phyloP scores from a whole-genome alignment of 257 asterid species.

The Pogostemon cablin region DNA sequence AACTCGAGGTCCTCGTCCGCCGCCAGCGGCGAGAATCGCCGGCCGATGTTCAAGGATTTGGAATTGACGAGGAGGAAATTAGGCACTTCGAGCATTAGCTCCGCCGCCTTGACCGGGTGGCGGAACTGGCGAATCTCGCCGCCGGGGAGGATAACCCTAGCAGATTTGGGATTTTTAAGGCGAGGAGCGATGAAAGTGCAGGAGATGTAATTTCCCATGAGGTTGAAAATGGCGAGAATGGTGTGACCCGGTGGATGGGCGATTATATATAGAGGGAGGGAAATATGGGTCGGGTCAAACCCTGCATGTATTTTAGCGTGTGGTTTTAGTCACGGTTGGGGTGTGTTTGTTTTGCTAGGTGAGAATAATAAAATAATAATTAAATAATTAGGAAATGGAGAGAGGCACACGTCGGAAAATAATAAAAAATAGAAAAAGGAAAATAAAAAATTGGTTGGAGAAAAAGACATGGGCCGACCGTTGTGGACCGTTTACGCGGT shows the following conservation, averaged over 20 bases:
- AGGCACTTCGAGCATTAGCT: conserved; percentile 72
- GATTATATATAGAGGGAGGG: neutral
- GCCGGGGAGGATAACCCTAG: conserved; percentile 61
- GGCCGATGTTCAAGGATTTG: conserved; percentile 46
- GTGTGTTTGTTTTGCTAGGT: no score
- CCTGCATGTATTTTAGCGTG: neutral
- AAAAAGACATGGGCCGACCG: conserved; percentile 30
- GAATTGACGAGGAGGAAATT: conserved; percentile 56
- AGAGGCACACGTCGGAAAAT: neutral
- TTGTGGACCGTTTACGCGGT: conserved; percentile 34
- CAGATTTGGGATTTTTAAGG: conserved; percentile 44
- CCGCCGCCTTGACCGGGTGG: conserved; percentile 67
- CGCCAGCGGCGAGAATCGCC: conserved; percentile 58
- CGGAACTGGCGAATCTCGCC: conserved; percentile 65
- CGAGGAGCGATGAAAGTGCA: conserved; percentile 42
- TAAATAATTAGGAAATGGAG: no score
- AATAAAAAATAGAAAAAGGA: neutral
- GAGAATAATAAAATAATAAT: no score
- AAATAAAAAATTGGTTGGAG: neutral
- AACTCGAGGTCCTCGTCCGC: conserved; percentile 71
- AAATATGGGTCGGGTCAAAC: neutral
- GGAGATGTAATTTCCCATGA: conserved; percentile 66
- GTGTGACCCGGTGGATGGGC: neutral
- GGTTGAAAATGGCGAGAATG: conserved; percentile 14
- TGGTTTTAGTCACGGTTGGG: no score